Conservation (phyloP, 2,329 filamentous ascomycete species). For the Trichoderma koningii region DNA sequence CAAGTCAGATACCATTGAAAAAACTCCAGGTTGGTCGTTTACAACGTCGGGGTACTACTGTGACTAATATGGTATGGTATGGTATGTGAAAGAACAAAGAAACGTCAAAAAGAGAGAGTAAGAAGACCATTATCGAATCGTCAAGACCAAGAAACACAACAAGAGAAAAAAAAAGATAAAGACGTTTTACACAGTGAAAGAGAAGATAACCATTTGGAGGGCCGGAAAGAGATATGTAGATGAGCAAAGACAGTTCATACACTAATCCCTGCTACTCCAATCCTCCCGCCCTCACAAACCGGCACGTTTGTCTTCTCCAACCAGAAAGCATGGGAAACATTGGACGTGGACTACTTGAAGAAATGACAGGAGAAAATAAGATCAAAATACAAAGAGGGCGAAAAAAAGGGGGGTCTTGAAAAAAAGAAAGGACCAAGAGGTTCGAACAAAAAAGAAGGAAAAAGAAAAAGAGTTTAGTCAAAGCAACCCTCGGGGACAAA, state of each 20-base stretch:
- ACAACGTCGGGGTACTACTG: background rate
- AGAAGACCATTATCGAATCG: constrained; percentile 23
- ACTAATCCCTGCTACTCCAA: background rate
- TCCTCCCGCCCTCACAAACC: background rate
- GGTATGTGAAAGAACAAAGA: constrained; percentile 5
- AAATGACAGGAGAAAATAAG: constrained; percentile 9
- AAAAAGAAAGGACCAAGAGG: background rate
- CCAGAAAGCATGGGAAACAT: background rate
- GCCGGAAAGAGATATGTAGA: background rate
- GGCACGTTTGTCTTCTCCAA: too few relatives aligned
- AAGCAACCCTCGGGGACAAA: constrained; percentile 24
- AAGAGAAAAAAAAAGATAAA: background rate
- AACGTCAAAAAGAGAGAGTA: background rate
- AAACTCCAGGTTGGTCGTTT: constrained; percentile 14
- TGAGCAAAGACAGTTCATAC: too few relatives aligned
- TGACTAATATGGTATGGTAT: constrained; percentile 23
- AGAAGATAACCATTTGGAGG: background rate
- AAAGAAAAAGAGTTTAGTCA: background rate
- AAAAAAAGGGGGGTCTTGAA: background rate
- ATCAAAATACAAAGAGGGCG: constrained; percentile 11
- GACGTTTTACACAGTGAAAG: constrained; percentile 27
- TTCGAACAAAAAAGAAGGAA: constrained; percentile 8
- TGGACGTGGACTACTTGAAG: constrained; percentile 5
- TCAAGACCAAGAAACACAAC: background rate
- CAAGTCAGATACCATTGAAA: constrained; percentile 19